Evolutionary conservation across 805 yeast genomes (phyloP), one percentile per base, ranked within the genome.

Genomic region (Lachancea lanzarotensis): DNA sequence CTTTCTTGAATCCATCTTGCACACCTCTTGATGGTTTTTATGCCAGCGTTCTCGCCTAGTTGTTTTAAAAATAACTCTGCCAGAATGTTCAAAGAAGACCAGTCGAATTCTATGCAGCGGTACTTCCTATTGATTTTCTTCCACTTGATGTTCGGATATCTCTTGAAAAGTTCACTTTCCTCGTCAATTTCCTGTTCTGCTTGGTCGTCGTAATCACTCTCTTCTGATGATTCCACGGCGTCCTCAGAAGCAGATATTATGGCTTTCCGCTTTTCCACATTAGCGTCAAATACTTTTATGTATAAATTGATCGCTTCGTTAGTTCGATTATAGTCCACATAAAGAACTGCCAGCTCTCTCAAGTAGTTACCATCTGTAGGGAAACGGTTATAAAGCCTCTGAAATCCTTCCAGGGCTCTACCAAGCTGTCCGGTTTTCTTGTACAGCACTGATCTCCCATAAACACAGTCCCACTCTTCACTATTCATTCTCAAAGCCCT

Each of bases 41-140:
- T 74, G 1, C 90, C 93, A 10, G 75, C 68, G 9, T 61, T 61
- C 72, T 83, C 79, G 36, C 77, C 79, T 2, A 55, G 46, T 9
- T 50, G 43, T 43, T 79, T 77, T n/a, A 80, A 72, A 55, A 84
- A 84, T 32, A 91, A 68, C 55, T 93, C 98, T 8, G 85, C 75
- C 35, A 91, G 68, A 47, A 88, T 86, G 55, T 93, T 91, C 39
- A 91, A 70, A 48, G 86, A 90, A 0, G 95, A 83, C 95, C 95
- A 93, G 40, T 80, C 88, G 61, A 91, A 93, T 18, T 63, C 62
- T 1, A 87, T 70, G 45, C 74, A 72, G 34, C 55, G 56, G 36
- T 57, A 57, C 34, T 60, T 58, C 25, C 47, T 50, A 35, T 54
- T 55, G 33, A 57, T 56, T 40, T 55, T 59, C 51, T 53, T 57